A percentile compares a stretch with the other conserved stretches of the same genome.
Conservation (phyloP, 345 rosid genomes). For the Aegle marmelos region DNA sequence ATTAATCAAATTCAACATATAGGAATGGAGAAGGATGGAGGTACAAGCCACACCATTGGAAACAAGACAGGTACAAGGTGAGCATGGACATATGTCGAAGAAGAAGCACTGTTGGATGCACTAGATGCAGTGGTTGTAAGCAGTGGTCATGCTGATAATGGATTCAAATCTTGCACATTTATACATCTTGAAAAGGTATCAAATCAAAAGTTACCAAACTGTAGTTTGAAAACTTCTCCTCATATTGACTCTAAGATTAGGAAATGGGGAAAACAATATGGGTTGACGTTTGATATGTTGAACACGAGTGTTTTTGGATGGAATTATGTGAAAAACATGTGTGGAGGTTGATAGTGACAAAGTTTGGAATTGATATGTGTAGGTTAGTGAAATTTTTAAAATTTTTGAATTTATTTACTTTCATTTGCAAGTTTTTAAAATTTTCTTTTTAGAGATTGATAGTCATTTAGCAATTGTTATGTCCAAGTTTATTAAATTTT, state of each 20-base stretch:
- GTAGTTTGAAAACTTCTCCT: background rate
- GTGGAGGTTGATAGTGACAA: background rate
- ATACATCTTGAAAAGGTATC: background rate
- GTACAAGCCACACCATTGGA: background rate
- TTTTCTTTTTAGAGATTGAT: no score
- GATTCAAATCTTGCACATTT: no score
- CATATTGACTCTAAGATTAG: background rate
- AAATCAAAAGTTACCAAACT: background rate
- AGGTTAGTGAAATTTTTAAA: background rate
- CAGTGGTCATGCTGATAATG: background rate
- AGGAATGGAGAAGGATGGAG: background rate
- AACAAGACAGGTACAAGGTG: background rate
- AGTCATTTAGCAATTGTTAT: no score
- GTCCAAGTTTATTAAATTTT: no score
- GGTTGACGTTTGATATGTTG: background rate
- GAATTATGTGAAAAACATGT: no score
- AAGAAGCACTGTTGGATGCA: background rate
- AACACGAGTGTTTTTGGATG: background rate
- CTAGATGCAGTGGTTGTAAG: background rate
- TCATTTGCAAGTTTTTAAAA: no score
- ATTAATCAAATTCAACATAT: no score
- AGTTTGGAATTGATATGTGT: background rate
- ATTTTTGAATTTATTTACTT: no score
- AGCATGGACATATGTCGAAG: background rate
- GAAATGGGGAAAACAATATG: background rate